Evolutionary conservation across 306 rosid genomes (phyloP).

Genomic region (Castanopsis chinensis): DNA sequence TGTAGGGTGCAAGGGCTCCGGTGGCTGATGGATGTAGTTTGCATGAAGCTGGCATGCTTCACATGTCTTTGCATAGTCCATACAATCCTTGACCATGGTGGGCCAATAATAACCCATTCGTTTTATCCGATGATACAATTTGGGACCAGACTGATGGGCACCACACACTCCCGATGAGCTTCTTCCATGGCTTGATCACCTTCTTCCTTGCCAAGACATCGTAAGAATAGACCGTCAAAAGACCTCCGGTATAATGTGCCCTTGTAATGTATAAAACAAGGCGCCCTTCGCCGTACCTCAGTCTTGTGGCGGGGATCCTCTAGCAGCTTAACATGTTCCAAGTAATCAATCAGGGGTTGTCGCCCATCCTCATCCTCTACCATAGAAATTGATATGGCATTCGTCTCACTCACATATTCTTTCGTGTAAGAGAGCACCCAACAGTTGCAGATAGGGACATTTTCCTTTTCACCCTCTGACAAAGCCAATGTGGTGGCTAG

Average conservation of each 20-base stretch:
- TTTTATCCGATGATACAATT: not conserved
- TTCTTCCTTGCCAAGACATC: not conserved
- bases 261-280: too few relatives aligned
- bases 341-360: too few relatives aligned
- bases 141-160: not conserved
- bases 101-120: not conserved
- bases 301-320: too few relatives aligned
- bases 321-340: too few relatives aligned
- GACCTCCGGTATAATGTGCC: not conserved
- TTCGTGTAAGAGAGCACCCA: too few relatives aligned
- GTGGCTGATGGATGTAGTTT: not conserved
- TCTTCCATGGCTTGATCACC: not conserved
- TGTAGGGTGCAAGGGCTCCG: not conserved
- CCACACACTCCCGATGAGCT: not conserved
- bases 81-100: not conserved
- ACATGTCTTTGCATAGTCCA: not conserved
- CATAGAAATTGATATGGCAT: too few relatives aligned
- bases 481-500: too few relatives aligned
- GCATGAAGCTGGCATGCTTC: not conserved
- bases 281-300: too few relatives aligned
- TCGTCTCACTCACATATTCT: too few relatives aligned
- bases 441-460: too few relatives aligned
- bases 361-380: too few relatives aligned
- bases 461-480: too few relatives aligned
- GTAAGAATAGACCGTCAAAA: not conserved